Conservation (phyloP, 2,329 filamentous ascomycete genomes). For the Paradendryphiella salina region DNA sequence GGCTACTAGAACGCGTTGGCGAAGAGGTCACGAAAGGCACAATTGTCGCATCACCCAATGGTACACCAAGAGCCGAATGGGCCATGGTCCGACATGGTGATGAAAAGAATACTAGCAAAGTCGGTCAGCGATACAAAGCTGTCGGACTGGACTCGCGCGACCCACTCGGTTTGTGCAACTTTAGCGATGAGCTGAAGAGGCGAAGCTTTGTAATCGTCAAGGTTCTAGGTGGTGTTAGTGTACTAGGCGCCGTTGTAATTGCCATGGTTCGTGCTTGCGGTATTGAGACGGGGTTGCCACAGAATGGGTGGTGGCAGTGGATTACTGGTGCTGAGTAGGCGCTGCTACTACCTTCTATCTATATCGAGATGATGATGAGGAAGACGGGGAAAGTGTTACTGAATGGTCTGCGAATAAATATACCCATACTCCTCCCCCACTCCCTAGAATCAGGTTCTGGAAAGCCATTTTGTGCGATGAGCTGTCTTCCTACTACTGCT, state of each 20-base stretch:
- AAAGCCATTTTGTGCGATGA: too few species aligned
- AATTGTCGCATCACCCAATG: conserved; percentile 33
- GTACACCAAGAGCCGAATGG: conserved; percentile 40
- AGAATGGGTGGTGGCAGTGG: conserved; percentile 37
- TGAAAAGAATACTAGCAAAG: conserved; percentile 34
- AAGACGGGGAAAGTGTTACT: not conserved
- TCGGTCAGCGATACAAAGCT: conserved; percentile 27
- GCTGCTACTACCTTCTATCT: not conserved
- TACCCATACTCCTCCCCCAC: too few species aligned
- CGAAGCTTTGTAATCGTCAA: conserved; percentile 71
- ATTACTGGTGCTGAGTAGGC: conserved; percentile 11
- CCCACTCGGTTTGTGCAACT: conserved; percentile 74
- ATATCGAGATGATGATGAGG: not conserved
- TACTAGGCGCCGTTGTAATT: conserved; percentile 72
- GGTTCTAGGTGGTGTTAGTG: conserved; percentile 71
- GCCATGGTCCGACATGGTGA: conserved; percentile 36
- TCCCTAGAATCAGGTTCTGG: too few species aligned
- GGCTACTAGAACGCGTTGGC: conserved; percentile 71
- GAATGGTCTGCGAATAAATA: not conserved
- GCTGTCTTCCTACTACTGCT: too few species aligned
- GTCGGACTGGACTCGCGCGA: conserved; percentile 63
- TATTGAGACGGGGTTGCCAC: conserved; percentile 33
- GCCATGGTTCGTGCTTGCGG: conserved; percentile 46
- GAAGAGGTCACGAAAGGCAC: conserved; percentile 58
- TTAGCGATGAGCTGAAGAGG: conserved; percentile 67